Evolutionary conservation across 2,329 filamentous ascomycete genomes (phyloP).

Genomic region (Cladosporium colombiae): DNA sequence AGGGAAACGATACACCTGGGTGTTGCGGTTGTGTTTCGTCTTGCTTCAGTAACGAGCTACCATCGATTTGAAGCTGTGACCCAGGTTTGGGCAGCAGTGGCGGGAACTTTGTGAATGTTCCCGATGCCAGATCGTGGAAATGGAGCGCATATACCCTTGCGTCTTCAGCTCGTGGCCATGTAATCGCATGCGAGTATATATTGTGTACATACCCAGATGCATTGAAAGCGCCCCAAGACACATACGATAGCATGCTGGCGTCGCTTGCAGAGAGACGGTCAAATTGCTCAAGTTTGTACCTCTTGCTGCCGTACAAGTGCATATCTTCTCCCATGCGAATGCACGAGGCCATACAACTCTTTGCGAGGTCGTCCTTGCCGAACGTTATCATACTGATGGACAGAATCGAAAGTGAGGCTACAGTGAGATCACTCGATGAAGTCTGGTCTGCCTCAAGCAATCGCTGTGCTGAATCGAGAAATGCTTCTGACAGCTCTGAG

Average conservation of each 20-base stretch:
- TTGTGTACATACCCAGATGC: background rate
- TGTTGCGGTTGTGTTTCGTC: background rate
- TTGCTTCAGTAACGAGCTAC: background rate
- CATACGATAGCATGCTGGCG: background rate
- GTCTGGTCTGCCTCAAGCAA: background rate
- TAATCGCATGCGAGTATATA: background rate
- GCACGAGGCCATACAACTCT: background rate
- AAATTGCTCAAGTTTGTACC: background rate
- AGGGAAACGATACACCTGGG: background rate
- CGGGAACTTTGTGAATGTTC: slow-evolving; percentile 1
- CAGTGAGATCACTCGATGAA: background rate
- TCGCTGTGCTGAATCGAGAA: background rate
- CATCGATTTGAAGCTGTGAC: background rate
- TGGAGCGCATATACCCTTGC: background rate
- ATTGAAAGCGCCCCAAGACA: slow-evolving; percentile 7
- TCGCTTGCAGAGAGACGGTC: background rate
- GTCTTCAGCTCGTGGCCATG: background rate
- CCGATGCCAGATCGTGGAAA: slow-evolving; percentile 2
- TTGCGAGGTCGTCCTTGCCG: background rate
- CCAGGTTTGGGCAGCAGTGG: background rate
- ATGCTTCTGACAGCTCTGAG: background rate
- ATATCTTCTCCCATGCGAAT: background rate
- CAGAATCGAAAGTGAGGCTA: background rate
- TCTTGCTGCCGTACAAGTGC: background rate
- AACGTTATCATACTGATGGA: slow-evolving; percentile 2